Conservation (phyloP, 495 filamentous ascomycete genomes). For the Amphirosellinia nigrospora region DNA sequence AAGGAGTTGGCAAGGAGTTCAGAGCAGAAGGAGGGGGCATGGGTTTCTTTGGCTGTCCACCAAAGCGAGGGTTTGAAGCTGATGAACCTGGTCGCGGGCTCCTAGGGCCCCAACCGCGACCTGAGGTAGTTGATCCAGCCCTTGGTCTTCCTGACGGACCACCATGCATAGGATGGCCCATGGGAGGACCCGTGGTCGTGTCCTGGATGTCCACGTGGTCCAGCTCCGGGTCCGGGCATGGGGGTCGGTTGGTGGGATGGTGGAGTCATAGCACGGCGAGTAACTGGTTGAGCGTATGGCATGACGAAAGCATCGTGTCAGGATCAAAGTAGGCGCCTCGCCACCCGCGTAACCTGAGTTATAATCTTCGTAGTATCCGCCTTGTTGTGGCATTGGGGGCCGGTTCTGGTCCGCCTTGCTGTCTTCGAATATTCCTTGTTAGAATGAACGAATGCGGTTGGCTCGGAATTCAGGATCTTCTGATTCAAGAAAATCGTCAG, state of each 20-base stretch:
- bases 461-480: conserved; percentile 94
- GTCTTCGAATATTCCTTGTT: conserved; percentile 98
- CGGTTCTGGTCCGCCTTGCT: conserved; percentile 63
- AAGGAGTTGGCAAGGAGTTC: conserved; percentile 79
- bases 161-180: conserved; percentile 43
- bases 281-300: conserved; percentile 80
- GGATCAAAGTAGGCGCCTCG: conserved; percentile 76
- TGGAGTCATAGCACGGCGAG: conserved; percentile 95
- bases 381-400: conserved; percentile 46
- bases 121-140: conserved; percentile 51
- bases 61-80: conserved; percentile 60
- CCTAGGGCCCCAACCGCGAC: conserved; percentile 37
- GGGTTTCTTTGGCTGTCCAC: conserved; percentile 58
- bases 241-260: conserved; percentile 77
- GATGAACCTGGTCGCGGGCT: conserved; percentile 69
- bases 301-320: conserved; percentile 72
- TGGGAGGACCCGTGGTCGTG: conserved; percentile 40
- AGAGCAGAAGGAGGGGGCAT: conserved; percentile 78
- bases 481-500: conserved; percentile 68
- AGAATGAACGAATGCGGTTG: conserved; percentile 96
- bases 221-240: conserved; percentile 43
- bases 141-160: conserved; percentile 47
- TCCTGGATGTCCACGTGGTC: conserved; percentile 41
- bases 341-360: conserved; percentile 65
- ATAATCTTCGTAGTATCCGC: conserved; percentile 71